Evolutionary conservation across 1,139 yeast species (phyloP), one percentile per base, ranked within the genome.

Genomic region (Saccharomyces pastorianus): DNA sequence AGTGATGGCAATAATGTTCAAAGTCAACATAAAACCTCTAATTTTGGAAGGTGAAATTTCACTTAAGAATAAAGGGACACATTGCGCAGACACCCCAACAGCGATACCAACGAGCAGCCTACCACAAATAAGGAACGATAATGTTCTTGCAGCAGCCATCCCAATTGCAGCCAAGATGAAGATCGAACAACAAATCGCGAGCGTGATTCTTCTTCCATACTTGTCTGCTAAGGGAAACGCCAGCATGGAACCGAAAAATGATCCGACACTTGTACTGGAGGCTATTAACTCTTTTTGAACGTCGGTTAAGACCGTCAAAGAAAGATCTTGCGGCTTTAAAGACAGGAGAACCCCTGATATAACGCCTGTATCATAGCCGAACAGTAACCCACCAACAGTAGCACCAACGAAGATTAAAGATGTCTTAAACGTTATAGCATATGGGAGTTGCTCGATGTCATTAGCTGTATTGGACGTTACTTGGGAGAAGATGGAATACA

Each of bases 321-420:
- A 65, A 38, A 73, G 55, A 53, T 68, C 71, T 46, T 64, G 64
- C 5, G 71, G 68, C 20, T 68, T 71, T 13, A 76, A 50, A 53
- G 73, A 63, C 17, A 75, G 62, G 47, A 77, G 60, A 14, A 74
- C 74, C n/a, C 76, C 75, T 11, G 76, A 71, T 13, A 74, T 72
- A 23, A 75, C 71, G 2, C 77, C 77, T 1, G 77, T 74, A 53
- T 74, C 76, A 57, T 74, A 74, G 1, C 78, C 78, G 60, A 74
- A 74, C 55, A 73, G 63, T 38, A 74, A 61, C 1, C 77, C 76
- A 38, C 76, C 76, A 25, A 73, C 64, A 2, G 74, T 71, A 6
- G 68, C 61, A 46, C 70, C 72, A 1, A 66, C 58, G 42, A 62
- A 58, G 48, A 46, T 46, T 13, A 26, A 27, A 9, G 48, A 46